Evolutionary conservation across 495 filamentous ascomycete genomes (phyloP).

Genomic region (Aspergillus cavernicola): DNA sequence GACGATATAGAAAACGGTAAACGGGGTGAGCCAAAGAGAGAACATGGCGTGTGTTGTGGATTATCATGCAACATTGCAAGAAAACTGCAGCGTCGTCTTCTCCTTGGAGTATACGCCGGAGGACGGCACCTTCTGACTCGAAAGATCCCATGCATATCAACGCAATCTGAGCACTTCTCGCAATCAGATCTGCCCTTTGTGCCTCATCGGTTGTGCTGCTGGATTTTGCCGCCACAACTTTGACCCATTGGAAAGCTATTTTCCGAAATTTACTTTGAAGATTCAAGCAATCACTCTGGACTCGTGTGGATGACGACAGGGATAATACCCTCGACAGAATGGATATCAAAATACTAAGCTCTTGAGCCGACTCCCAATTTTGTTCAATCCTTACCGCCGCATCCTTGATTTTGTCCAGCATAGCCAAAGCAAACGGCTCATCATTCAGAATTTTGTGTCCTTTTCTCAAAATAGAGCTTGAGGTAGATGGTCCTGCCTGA

Average conservation of each 20-base stretch:
- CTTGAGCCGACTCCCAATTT: slow-evolving; percentile 49
- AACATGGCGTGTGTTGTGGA: slow-evolving; percentile 28
- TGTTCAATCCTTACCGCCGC: slow-evolving; percentile 30
- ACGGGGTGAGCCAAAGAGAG: not conserved
- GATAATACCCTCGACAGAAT: slow-evolving; percentile 36
- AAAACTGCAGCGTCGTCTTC: slow-evolving; percentile 30
- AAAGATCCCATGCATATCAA: slow-evolving; percentile 37
- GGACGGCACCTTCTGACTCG: slow-evolving; percentile 23
- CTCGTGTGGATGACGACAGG: slow-evolving; percentile 16
- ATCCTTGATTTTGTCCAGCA: slow-evolving; percentile 23
- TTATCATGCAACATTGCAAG: slow-evolving; percentile 34
- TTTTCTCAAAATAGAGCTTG: slow-evolving; percentile 9
- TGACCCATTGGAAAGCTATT: slow-evolving; percentile 16
- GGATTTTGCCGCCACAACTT: slow-evolving; percentile 11
- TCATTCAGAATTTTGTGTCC: slow-evolving; percentile 30
- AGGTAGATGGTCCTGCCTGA: slow-evolving; percentile 40
- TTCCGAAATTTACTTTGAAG: slow-evolving; percentile 5
- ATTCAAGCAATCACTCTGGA: slow-evolving; percentile 10
- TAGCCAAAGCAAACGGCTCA: slow-evolving; percentile 14
- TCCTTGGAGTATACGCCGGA: slow-evolving; percentile 13
- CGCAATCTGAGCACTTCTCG: slow-evolving; percentile 26
- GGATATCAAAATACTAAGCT: slow-evolving; percentile 32
- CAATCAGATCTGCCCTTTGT: slow-evolving; percentile 21
- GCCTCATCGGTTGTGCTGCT: slow-evolving; percentile 5
- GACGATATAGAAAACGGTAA: slow-evolving; percentile 21